A percentile compares a stretch with the other conserved stretches of the same genome.
phyloP scores from a whole-genome alignment of 2,329 filamentous ascomycete genomes.

The Penicillium sp. region DNA sequence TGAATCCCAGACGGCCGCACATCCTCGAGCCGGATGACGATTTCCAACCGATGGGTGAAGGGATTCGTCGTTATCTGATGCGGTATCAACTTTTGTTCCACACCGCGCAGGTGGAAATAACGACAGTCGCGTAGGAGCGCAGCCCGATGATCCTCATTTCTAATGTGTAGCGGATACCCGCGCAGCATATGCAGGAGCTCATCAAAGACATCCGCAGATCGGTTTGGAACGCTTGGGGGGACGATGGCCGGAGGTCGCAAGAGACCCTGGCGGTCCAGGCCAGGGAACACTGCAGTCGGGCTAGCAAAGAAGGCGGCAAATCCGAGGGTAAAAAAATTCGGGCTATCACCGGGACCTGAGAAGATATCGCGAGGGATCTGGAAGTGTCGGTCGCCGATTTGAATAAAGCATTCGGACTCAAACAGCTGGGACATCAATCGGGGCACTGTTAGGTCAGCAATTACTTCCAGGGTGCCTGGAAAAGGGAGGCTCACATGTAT shows the following conservation, averaged over 20 bases:
- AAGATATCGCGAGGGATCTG: slow-evolving; percentile 88
- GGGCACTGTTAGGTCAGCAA: slow-evolving; percentile 60
- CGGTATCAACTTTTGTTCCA: slow-evolving; percentile 83
- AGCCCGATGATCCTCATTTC: slow-evolving; percentile 70
- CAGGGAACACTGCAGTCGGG: slow-evolving; percentile 78
- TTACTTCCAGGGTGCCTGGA: background rate
- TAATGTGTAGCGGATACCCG: slow-evolving; percentile 78
- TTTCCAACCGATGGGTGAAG: slow-evolving; percentile 66
- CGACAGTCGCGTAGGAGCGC: slow-evolving; percentile 80
- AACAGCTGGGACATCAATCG: slow-evolving; percentile 87
- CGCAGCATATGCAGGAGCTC: slow-evolving; percentile 78
- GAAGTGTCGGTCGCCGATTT: slow-evolving; percentile 82
- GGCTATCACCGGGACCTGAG: slow-evolving; percentile 78
- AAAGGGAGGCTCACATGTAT: slow-evolving; percentile 62
- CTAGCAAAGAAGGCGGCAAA: slow-evolving; percentile 84
- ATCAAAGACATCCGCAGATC: slow-evolving; percentile 78
- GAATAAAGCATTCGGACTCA: slow-evolving; percentile 87
- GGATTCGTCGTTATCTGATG: slow-evolving; percentile 75
- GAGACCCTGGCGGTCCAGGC: slow-evolving; percentile 72
- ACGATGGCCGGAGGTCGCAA: slow-evolving; percentile 83
- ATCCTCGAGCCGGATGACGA: slow-evolving; percentile 76
- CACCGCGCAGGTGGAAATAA: slow-evolving; percentile 88
- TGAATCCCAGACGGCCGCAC: slow-evolving; percentile 83
- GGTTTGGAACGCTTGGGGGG: slow-evolving; percentile 75
- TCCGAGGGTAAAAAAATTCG: slow-evolving; percentile 92